Conservation (phyloP, 169 alveolate species). For the Plasmodium blacklocki region DNA sequence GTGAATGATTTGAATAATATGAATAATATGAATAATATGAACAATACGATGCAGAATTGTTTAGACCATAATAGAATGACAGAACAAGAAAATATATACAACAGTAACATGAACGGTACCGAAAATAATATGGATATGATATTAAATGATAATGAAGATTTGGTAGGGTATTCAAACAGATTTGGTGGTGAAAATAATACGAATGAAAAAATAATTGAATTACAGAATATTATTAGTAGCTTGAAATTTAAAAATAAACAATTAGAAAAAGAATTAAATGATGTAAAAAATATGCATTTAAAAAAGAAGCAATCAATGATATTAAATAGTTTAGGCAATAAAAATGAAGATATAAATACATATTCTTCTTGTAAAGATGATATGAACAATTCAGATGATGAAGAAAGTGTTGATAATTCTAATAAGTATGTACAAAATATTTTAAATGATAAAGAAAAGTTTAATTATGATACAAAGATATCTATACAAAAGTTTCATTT, state of each 20-base stretch:
- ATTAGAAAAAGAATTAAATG: slow-evolving; percentile 49
- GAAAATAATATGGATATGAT: slow-evolving; percentile 33
- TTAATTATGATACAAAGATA: slow-evolving; percentile 50
- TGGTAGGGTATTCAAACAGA: slow-evolving; percentile 13
- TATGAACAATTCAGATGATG: slow-evolving; percentile 39
- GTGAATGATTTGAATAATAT: neutral
- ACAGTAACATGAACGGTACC: slow-evolving; percentile 5
- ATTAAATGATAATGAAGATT: slow-evolving; percentile 30
- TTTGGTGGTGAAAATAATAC: neutral
- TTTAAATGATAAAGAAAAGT: slow-evolving; percentile 61
- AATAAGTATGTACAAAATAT: slow-evolving; percentile 28
- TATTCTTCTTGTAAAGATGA: slow-evolving; percentile 54
- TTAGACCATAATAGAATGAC: slow-evolving; percentile 1
- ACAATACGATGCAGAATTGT: neutral
- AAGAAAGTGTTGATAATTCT: slow-evolving; percentile 32
- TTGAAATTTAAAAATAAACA: slow-evolving; percentile 51
- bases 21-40: slow-evolving; percentile 1
- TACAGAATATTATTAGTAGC: slow-evolving; percentile 48
- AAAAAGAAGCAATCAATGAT: slow-evolving; percentile 34
- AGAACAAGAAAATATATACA: slow-evolving; percentile 8
- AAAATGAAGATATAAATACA: slow-evolving; percentile 33
- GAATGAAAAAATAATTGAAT: slow-evolving; percentile 27
- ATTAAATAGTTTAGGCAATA: slow-evolving; percentile 41
- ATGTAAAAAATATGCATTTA: slow-evolving; percentile 55
- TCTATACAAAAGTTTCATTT: slow-evolving; percentile 60